Base-by-base conservation (phyloP, 78 protist species). In the Bigelowiella natans region DNA sequence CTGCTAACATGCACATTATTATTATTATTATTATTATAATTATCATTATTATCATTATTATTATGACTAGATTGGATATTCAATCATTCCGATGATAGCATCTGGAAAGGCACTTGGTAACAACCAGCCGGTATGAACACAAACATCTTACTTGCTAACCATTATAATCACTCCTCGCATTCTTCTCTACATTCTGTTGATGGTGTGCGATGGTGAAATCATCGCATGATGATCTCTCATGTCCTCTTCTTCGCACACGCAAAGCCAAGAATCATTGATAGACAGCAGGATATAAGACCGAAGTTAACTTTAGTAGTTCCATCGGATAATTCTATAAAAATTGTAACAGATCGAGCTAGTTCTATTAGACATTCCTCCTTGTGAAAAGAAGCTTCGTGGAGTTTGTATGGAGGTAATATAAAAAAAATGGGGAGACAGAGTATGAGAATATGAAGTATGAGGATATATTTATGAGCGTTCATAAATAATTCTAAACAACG, bases 51-150 rank as follows among this genome's bases (percentile, higher is more conserved):
- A 51, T 18, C 34, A 26, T 7, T 51, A 51, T 51, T 7, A 51
- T 18, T 51, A 7, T 18, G 73, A 51, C 34, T 18, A 51, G 73
- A 37, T 85, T 37, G 87, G 87, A 11, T 85, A 85, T 11, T 34
- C 87, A 11, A 7, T 85, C 36, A 37, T 85, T 34, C 87, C 87
- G 30, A 34, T 85, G 51, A 18, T 85, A 29, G 87, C 87, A 18
- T 37, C 51, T 18, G 87, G 87, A 11, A 11, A 85, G 18, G 87
- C 38, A 11, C 38, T 85, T 18, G 87, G 87, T 29, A 29, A 29
- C 51, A 37, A 85, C 87, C 87, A 85, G 18, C 87, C 87, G 73
- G 73, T 51, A 51, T 18, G 73, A 7, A 51, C n/a, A n/a, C n/a
- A n/a, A n/a, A n/a, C n/a, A n/a, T n/a, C n/a, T n/a, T n/a, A n/a